Percentiles rank a stretch among this genome's conserved stretches.
These are phyloP conservation scores for Furculomyces boomerangus DNA, from an alignment of 371 early-diverging fungal genomes.

Conservation along the genomic window DNA sequence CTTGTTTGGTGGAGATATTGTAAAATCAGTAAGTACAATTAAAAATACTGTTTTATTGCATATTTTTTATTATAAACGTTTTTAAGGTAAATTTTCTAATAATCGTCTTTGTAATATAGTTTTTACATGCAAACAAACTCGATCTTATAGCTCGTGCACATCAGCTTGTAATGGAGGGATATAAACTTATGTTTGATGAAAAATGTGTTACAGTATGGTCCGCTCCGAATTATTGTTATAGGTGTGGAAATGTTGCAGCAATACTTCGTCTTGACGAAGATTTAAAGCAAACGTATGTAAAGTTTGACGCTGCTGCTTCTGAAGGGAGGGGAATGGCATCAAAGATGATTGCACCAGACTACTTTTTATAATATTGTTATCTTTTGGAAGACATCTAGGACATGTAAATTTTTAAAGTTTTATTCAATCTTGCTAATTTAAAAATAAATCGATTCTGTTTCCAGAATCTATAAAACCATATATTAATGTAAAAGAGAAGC, in stretches of 20 bases:
- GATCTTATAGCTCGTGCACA: constrained; percentile 95
- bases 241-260: constrained; percentile 97
- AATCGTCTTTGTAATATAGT: constrained; percentile 26
- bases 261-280: constrained; percentile 93
- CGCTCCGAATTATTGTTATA: constrained; percentile 99
- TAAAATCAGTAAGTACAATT: constrained; percentile 36
- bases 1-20: constrained; percentile 91
- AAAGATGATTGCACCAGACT: constrained; percentile 76
- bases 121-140: constrained; percentile 73
- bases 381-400: no score
- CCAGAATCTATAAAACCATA: no score
- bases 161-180: constrained; percentile 99
- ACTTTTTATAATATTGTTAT: constrained; percentile 49
- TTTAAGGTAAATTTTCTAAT: no score
- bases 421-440: no score
- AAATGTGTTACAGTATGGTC: constrained; percentile 98
- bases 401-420: no score
- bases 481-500: background rate
- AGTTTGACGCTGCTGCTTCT: constrained; percentile 75
- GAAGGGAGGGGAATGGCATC: constrained; percentile 57
- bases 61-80: no score
- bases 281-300: constrained; percentile 57
- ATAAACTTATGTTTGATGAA: constrained; percentile 85
- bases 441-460: no score
- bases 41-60: background rate